A percentile compares a stretch with the other conserved stretches of the same genome.
phyloP scores from a whole-genome alignment of 148 eudicot species.

The Diospyros lotus region DNA sequence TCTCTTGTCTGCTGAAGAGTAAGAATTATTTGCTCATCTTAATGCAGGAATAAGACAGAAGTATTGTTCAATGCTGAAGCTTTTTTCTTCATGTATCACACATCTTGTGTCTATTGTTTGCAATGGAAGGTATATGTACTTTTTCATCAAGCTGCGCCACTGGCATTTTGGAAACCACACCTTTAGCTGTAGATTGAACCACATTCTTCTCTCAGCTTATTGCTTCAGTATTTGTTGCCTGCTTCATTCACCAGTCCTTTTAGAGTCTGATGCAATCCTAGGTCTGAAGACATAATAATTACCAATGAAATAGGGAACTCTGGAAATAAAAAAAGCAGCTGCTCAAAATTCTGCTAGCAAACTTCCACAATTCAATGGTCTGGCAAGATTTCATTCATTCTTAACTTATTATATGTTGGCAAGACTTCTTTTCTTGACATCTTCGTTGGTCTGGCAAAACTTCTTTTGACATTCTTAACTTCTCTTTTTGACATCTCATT shows the following conservation, averaged over 20 bases:
- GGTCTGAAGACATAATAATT: too few species aligned
- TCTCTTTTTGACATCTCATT: too few species aligned
- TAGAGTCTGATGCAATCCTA: neutral
- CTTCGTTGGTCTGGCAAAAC: too few species aligned
- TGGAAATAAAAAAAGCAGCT: too few species aligned
- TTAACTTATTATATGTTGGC: too few species aligned
- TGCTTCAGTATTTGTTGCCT: neutral
- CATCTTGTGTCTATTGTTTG: conserved; percentile 40
- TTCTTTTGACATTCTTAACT: too few species aligned
- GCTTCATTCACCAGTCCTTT: neutral
- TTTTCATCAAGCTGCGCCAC: neutral
- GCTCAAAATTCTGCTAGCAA: too few species aligned
- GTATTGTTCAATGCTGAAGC: conserved; percentile 41
- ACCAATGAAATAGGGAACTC: too few species aligned
- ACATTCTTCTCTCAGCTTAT: neutral
- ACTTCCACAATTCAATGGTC: too few species aligned
- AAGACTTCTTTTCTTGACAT: too few species aligned
- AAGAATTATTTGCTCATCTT: neutral
- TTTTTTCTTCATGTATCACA: conserved; percentile 38
- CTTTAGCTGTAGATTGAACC: conserved; percentile 6
- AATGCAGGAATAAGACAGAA: conserved; percentile 51
- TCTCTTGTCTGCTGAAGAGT: neutral
- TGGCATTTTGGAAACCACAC: neutral
- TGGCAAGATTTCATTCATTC: too few species aligned
- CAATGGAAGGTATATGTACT: conserved; percentile 49